Evolutionary conservation across 495 filamentous ascomycete genomes (phyloP).

Genomic region (Daldinia grandis): DNA sequence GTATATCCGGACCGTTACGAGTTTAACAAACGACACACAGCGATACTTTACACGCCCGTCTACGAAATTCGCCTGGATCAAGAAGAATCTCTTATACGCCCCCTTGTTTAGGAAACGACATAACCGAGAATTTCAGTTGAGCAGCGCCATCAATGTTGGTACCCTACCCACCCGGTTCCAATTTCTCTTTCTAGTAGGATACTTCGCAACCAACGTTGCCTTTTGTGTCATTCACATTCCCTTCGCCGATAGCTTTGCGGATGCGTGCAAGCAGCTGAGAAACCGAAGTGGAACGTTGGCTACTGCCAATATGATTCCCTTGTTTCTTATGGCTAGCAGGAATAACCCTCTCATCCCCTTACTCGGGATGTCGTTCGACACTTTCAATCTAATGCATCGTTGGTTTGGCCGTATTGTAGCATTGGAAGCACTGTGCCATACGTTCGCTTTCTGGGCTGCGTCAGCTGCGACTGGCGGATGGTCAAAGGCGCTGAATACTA

Average conservation of each 20-base stretch:
- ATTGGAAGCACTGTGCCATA: slow-evolving; percentile 79
- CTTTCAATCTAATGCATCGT: slow-evolving; percentile 92
- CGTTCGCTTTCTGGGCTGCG: slow-evolving; percentile 64
- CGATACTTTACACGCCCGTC: slow-evolving; percentile 61
- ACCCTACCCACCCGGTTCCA: slow-evolving; percentile 90
- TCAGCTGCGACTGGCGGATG: slow-evolving; percentile 62
- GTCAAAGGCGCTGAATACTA: slow-evolving; percentile 50
- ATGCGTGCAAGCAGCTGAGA: slow-evolving; percentile 64
- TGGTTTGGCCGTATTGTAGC: slow-evolving; percentile 93
- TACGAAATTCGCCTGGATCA: slow-evolving; percentile 69
- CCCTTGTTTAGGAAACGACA: slow-evolving; percentile 85
- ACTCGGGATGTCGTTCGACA: slow-evolving; percentile 91
- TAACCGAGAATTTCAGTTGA: slow-evolving; percentile 88
- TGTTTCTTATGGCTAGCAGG: slow-evolving; percentile 86
- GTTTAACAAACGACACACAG: slow-evolving; percentile 71
- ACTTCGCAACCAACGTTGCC: slow-evolving; percentile 77
- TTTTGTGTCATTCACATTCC: slow-evolving; percentile 83
- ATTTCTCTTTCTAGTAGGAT: slow-evolving; percentile 73
- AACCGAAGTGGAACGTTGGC: slow-evolving; percentile 86
- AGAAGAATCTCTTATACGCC: slow-evolving; percentile 83
- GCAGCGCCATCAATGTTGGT: slow-evolving; percentile 83
- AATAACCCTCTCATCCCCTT: slow-evolving; percentile 92
- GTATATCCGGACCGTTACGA: slow-evolving; percentile 78
- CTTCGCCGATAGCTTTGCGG: slow-evolving; percentile 62
- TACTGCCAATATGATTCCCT: slow-evolving; percentile 88